Base-by-base conservation (phyloP, 345 rosid species). In the Pseudoturritis turrita region DNA sequence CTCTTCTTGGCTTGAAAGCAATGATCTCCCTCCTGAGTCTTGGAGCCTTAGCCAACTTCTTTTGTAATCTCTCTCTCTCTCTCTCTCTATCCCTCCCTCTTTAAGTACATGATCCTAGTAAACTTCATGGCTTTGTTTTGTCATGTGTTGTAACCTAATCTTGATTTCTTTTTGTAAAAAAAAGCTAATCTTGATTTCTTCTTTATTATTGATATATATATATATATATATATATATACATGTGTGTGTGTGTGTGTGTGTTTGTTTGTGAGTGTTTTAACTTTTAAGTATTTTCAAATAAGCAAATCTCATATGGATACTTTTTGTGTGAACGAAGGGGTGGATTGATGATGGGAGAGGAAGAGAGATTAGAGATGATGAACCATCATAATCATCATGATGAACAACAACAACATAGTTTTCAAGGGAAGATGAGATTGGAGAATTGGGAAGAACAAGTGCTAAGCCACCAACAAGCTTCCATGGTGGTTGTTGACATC, bases 11-110 rank as follows among this genome's bases (percentile, higher is more conserved):
- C 80, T 78, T 65, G 88, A 87, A 62, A 79, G 78, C 74, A 88
- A 83, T 39, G 96, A 89, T 65, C 81, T 72, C 33, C 84, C 86
- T 77, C 93, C 93, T 5, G 93, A 89, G 70, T 86, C 97, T 7
- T 85, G 92, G 93, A 89, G 93, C 73, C 80, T 77, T 52, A 77
- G 80, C 81, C 97, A 91, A 74, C 91, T 91, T 28, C 89, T 86
- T 63, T 45, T 86, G 97, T 89, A 82, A 82, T 67, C 65, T 46
- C 64, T 57, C 64, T 73, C 31, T 61, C 35, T 70, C 51, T 46
- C 31, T 49, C 61, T 51, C 55, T 26, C 56, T 43, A 65, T 7
- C 68, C 26, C 28, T 11, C 49, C 22, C 54, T 28, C 58, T 46
- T 58, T 18, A 73, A 9, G 40, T 19, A 62, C 29, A 64, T 60